These are phyloP conservation scores for Penicillium lagena DNA, from an alignment of 495 filamentous ascomycete species.

Conservation along the genomic window DNA sequence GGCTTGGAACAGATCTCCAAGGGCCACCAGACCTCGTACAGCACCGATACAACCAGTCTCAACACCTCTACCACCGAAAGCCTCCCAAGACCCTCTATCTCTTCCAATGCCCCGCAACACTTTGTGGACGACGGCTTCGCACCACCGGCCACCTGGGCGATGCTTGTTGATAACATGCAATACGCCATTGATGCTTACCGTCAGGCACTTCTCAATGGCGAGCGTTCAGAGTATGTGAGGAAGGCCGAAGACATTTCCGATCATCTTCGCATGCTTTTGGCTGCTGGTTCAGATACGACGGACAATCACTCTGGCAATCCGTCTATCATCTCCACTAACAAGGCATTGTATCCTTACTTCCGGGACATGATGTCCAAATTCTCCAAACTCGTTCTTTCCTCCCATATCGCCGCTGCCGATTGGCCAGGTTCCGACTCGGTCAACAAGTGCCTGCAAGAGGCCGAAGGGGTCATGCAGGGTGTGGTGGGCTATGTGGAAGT, in stretches of 20 bases:
- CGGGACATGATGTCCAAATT: conserved; percentile 99
- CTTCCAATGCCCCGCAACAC: conserved; percentile 62
- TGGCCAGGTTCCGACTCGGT: conserved; percentile 82
- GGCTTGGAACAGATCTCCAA: conserved; percentile 13
- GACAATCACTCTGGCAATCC: conserved; percentile 98
- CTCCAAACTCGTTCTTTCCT: conserved; percentile 94
- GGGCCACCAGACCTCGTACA: conserved; percentile 19
- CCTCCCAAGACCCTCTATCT: conserved; percentile 41
- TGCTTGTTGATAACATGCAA: conserved; percentile 85
- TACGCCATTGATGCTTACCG: conserved; percentile 80
- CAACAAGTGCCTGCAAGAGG: conserved; percentile 90
- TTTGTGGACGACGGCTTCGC: conserved; percentile 80
- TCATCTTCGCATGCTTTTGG: conserved; percentile 86
- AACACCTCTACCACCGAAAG: conserved; percentile 31
- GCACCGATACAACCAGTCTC: conserved; percentile 18
- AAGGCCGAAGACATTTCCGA: conserved; percentile 96
- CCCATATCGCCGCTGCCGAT: conserved; percentile 95
- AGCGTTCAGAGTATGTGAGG: conserved; percentile 83
- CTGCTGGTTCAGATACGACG: conserved; percentile 91
- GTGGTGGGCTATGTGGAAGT: conserved; percentile 96
- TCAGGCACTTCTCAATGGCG: conserved; percentile 70
- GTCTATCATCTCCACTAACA: conserved; percentile 98
- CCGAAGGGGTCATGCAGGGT: conserved; percentile 86
- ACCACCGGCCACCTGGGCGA: conserved; percentile 76
- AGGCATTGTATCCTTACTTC: conserved; percentile 93